Percentiles rank a stretch among this genome's conserved stretches.
Conservation (phyloP, 169 alveolate species). For the Plasmodium blacklocki region DNA sequence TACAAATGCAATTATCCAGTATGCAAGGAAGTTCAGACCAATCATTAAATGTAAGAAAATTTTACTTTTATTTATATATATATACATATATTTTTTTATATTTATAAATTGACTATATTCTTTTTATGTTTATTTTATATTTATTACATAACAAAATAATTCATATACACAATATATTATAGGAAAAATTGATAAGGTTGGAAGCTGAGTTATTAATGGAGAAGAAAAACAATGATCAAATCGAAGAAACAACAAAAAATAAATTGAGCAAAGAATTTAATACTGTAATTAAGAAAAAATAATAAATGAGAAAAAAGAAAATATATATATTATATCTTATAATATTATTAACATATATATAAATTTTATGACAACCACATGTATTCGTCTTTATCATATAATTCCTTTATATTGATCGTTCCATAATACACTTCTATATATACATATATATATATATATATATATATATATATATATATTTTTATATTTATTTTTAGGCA, state of each 20-base stretch:
- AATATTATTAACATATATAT: not conserved
- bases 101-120: not conserved
- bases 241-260: conserved; percentile 71
- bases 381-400: too few relatives aligned
- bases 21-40: conserved; percentile 40
- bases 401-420: too few relatives aligned
- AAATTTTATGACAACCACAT: too few relatives aligned
- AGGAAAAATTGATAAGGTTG: conserved; percentile 68
- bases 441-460: too few relatives aligned
- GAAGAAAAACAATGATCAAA: conserved; percentile 38
- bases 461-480: not conserved
- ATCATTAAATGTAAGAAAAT: conserved; percentile 14
- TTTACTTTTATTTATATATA: too few relatives aligned
- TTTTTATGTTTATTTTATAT: not conserved
- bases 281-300: conserved; percentile 18
- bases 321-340: not conserved
- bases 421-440: too few relatives aligned
- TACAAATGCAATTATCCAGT: conserved; percentile 22
- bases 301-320: conserved; percentile 4
- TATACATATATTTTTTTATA: too few relatives aligned
- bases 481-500: conserved; percentile 35
- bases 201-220: conserved; percentile 74
- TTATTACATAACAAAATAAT: not conserved
- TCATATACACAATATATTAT: not conserved
- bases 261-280: conserved; percentile 76